Evolutionary conservation across 306 rosid genomes (phyloP).

Genomic region (Malus sieversii): DNA sequence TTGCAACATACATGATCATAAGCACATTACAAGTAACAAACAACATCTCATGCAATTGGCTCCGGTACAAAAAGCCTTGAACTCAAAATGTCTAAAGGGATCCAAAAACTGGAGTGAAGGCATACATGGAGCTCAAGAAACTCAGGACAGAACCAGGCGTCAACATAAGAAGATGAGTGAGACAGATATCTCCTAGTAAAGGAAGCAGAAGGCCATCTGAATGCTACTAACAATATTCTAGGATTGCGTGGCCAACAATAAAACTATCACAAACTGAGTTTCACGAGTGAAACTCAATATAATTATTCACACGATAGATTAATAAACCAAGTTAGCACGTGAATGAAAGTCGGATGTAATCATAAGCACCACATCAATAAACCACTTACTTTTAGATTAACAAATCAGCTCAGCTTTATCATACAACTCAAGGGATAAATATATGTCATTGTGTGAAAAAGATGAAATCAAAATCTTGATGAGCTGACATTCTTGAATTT

Average conservation of each 20-base stretch:
- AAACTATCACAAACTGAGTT: neutral
- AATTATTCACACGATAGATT: neutral
- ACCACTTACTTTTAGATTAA: neutral
- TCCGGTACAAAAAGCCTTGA: neutral
- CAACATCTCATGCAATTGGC: neutral
- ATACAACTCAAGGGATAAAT: neutral
- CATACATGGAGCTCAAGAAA: neutral
- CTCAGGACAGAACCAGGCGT: too few relatives aligned
- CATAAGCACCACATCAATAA: neutral
- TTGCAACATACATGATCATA: slow-evolving; percentile 2
- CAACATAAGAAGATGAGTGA: too few relatives aligned
- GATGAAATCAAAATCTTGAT: neutral
- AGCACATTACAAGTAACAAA: neutral
- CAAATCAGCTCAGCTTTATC: neutral
- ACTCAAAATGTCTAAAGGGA: too few relatives aligned
- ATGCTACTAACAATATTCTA: too few relatives aligned
- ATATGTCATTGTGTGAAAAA: neutral
- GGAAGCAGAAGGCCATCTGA: neutral
- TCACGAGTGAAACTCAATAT: neutral
- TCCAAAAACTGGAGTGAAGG: neutral
- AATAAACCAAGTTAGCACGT: neutral
- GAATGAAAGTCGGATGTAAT: neutral
- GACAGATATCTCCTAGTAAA: neutral
- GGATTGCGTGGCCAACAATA: neutral
- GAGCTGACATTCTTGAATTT: slow-evolving; percentile 69